Conservation (phyloP, 2,329 filamentous ascomycete genomes). For the Apiospora sp. region DNA sequence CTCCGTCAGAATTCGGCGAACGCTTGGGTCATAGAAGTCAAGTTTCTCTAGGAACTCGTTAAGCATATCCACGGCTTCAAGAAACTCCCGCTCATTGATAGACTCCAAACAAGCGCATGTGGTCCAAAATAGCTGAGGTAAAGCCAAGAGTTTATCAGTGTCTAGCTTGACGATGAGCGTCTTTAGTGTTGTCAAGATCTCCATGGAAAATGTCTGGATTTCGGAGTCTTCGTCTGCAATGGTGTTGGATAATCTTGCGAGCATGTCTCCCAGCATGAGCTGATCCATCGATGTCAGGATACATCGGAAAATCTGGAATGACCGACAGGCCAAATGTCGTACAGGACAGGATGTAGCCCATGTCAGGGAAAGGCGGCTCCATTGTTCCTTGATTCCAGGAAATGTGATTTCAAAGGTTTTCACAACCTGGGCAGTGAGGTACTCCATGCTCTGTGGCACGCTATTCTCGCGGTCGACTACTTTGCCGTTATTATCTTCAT, state of each 20-base stretch:
- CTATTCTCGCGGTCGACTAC: constrained; percentile 77
- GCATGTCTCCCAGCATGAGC: constrained; percentile 95
- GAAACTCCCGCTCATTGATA: constrained; percentile 93
- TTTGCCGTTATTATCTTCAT: constrained; percentile 89
- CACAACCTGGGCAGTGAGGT: constrained; percentile 82
- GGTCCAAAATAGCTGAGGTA: constrained; percentile 97
- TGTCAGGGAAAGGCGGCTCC: constrained; percentile 87
- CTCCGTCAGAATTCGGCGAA: constrained; percentile 76
- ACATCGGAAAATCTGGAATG: constrained; percentile 96
- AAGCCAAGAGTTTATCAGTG: constrained; percentile 80
- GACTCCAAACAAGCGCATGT: constrained; percentile 96
- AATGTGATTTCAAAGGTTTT: constrained; percentile 86
- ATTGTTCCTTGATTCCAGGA: constrained; percentile 87
- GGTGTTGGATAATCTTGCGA: constrained; percentile 92
- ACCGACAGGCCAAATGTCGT: constrained; percentile 91
- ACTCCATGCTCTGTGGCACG: constrained; percentile 87
- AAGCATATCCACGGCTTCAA: constrained; percentile 91
- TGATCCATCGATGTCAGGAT: constrained; percentile 91
- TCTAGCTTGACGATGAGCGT: constrained; percentile 89
- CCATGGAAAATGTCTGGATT: constrained; percentile 97
- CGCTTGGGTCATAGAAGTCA: constrained; percentile 74
- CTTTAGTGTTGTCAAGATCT: constrained; percentile 93
- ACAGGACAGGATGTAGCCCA: constrained; percentile 99
- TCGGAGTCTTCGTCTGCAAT: constrained; percentile 94
- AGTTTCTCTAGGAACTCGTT: constrained; percentile 86